Evolutionary conservation across 768 basidiomycete genomes (phyloP).

Genomic region (Lentinula sp.): DNA sequence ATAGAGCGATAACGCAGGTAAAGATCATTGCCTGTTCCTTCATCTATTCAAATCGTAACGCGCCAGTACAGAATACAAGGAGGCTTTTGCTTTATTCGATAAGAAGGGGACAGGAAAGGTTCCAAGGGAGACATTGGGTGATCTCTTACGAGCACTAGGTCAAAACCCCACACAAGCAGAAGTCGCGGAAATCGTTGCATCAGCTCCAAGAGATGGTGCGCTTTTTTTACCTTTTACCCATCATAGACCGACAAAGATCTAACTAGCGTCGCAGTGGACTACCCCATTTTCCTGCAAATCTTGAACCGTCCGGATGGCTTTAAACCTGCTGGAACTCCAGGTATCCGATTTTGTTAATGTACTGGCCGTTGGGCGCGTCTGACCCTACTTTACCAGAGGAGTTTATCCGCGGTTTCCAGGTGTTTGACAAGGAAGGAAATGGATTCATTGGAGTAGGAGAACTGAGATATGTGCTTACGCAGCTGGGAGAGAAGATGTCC

Average conservation of each 20-base stretch:
- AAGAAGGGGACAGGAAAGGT: constrained; percentile 92
- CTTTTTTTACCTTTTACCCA: not conserved
- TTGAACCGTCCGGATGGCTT: constrained; percentile 95
- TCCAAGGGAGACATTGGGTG: constrained; percentile 82
- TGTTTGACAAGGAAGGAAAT: constrained; percentile 95
- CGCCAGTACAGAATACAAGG: constrained; percentile 74
- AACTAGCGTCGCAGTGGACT: constrained; percentile 59
- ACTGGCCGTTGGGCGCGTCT: not conserved
- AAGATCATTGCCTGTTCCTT: not conserved
- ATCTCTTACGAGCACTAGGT: constrained; percentile 87
- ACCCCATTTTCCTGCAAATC: constrained; percentile 85
- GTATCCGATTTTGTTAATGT: constrained; percentile 34
- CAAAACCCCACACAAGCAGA: constrained; percentile 99
- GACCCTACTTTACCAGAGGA: constrained; percentile 57
- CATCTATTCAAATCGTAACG: not conserved
- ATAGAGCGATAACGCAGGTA: constrained; percentile 37
- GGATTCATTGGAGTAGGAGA: constrained; percentile 91
- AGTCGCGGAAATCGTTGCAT: constrained; percentile 72
- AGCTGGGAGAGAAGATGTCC: constrained; percentile 96
- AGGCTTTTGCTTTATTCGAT: constrained; percentile 97
- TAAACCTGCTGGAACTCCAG: constrained; percentile 94
- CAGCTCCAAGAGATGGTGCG: constrained; percentile 72
- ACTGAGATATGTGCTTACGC: constrained; percentile 88
- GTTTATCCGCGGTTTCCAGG: constrained; percentile 98
- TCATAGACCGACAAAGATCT: not conserved